Evolutionary conservation across 2,329 filamentous ascomycete species (phyloP).

Genomic region (Colletotrichum zoysiae): DNA sequence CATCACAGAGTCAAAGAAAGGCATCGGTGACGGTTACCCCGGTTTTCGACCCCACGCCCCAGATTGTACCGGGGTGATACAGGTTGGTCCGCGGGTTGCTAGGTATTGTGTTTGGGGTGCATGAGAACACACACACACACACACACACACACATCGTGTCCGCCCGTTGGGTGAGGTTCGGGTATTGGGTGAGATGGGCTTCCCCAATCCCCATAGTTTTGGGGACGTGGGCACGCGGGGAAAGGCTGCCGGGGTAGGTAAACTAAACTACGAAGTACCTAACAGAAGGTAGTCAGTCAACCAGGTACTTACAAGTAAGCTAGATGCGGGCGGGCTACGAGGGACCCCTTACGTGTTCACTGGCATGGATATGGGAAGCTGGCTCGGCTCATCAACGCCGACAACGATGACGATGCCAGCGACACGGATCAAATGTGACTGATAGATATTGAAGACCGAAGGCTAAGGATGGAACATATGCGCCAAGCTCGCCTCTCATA

Average conservation of each 20-base stretch:
- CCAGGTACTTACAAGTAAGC: too few species aligned
- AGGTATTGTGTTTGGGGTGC: not conserved
- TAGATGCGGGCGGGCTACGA: not conserved
- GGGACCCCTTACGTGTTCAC: not conserved
- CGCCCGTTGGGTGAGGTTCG: not conserved
- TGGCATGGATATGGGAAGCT: not conserved
- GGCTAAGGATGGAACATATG: not conserved
- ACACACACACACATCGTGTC: not conserved
- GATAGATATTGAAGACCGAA: not conserved
- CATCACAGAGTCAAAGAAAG: constrained; percentile 15
- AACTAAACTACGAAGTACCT: too few species aligned
- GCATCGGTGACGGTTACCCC: constrained; percentile 40
- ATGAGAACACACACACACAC: not conserved
- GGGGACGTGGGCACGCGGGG: constrained; percentile 35
- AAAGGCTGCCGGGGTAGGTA: constrained; percentile 18
- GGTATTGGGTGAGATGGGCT: constrained; percentile 8
- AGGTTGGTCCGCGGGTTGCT: constrained; percentile 19
- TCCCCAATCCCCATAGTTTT: constrained; percentile 36
- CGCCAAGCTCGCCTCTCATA: not conserved
- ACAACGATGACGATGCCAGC: constrained; percentile 19
- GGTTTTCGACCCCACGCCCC: constrained; percentile 32
- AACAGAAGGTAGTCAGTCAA: not conserved
- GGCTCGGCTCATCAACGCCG: constrained; percentile 33
- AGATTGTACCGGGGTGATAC: constrained; percentile 24
- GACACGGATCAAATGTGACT: not conserved